phyloP scores from a whole-genome alignment of 345 rosid genomes.

The Euphorbia lathyris region DNA sequence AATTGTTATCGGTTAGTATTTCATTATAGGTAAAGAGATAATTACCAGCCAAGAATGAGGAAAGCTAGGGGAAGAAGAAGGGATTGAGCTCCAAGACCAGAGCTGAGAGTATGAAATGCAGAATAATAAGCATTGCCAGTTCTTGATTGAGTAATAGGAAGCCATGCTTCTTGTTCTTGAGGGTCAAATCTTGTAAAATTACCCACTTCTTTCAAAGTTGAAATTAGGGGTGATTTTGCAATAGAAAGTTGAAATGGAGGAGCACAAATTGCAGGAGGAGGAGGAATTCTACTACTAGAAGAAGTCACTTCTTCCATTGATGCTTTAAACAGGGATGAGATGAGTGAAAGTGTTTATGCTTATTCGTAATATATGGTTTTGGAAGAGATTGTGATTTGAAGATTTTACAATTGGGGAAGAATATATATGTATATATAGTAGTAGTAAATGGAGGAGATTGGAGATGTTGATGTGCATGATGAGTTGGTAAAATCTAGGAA shows the following conservation, averaged over 20 bases:
- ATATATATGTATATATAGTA: too few species aligned
- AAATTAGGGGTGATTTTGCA: slow-evolving; percentile 21
- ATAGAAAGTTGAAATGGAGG: slow-evolving; percentile 41
- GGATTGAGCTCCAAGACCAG: slow-evolving; percentile 58
- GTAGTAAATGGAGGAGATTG: too few species aligned
- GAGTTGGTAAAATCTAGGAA: too few species aligned
- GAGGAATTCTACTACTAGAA: not conserved
- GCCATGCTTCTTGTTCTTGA: slow-evolving; percentile 58
- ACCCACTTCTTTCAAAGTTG: slow-evolving; percentile 39
- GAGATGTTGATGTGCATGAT: too few species aligned
- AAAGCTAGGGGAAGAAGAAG: slow-evolving; percentile 62
- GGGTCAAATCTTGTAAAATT: slow-evolving; percentile 49
- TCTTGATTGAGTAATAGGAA: slow-evolving; percentile 65
- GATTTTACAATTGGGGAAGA: too few species aligned
- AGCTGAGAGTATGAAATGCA: slow-evolving; percentile 50
- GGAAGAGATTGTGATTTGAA: not conserved
- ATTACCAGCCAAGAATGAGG: slow-evolving; percentile 48
- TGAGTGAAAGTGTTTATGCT: not conserved
- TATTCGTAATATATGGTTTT: too few species aligned
- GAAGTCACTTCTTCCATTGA: too few species aligned
- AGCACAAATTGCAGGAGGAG: slow-evolving; percentile 21
- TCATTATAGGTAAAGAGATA: too few species aligned
- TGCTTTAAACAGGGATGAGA: too few species aligned
- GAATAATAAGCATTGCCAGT: slow-evolving; percentile 52
- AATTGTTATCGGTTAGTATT: too few species aligned